These are phyloP conservation scores for Lecanicillium sp. DNA, from an alignment of 2,329 filamentous ascomycete genomes.

Conservation along the genomic window DNA sequence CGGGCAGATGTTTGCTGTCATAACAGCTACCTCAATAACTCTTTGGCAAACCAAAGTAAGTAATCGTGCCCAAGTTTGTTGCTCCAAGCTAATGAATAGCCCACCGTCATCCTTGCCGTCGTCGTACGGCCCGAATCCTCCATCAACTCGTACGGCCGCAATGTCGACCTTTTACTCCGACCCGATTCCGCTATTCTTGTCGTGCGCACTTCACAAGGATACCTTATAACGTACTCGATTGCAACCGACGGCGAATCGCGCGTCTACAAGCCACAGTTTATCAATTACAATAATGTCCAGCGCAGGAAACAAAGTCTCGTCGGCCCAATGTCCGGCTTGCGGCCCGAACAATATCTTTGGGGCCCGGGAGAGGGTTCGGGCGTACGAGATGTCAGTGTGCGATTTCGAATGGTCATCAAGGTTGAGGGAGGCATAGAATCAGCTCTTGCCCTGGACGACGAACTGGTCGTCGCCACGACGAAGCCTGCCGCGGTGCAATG, in stretches of 20 bases:
- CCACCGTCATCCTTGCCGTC: constrained; percentile 78
- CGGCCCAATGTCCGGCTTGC: constrained; percentile 44
- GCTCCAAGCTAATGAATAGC: constrained; percentile 39
- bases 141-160: constrained; percentile 73
- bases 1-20: constrained; percentile 77
- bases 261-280: constrained; percentile 79
- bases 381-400: constrained; percentile 77
- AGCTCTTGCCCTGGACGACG: constrained; percentile 82
- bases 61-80: constrained; percentile 8
- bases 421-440: constrained; percentile 91
- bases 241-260: constrained; percentile 73
- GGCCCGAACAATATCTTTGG: constrained; percentile 56
- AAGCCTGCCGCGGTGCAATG: constrained; percentile 95
- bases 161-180: constrained; percentile 74
- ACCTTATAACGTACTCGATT: constrained; percentile 88
- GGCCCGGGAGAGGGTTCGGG: constrained; percentile 76
- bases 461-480: constrained; percentile 81
- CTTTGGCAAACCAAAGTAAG: constrained; percentile 92
- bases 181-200: constrained; percentile 91
- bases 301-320: constrained; percentile 53
- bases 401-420: constrained; percentile 96
- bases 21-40: constrained; percentile 78
- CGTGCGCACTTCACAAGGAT: constrained; percentile 77
- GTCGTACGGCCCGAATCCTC: constrained; percentile 77
- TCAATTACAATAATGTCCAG: constrained; percentile 56